A percentile compares a stretch with the other conserved stretches of the same genome.
These are phyloP conservation scores for Grigorovia yakushimaensis DNA, from an alignment of 805 yeast species.

Conservation along the genomic window DNA sequence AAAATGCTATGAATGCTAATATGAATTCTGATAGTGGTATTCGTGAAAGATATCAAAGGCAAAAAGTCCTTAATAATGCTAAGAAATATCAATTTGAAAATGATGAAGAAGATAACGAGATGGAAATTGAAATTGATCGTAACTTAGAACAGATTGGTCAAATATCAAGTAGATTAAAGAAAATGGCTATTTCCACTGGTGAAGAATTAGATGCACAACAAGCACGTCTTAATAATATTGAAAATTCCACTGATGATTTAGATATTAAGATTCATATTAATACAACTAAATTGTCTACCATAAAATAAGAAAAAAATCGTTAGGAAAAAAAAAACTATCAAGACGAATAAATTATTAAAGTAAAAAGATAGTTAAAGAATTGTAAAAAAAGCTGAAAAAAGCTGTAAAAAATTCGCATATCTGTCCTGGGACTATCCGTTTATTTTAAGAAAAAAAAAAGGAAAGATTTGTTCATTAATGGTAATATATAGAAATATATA, in stretches of 20 bases:
- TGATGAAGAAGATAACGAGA: slow-evolving; percentile 86
- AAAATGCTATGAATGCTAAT: slow-evolving; percentile 45
- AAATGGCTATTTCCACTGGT: slow-evolving; percentile 61
- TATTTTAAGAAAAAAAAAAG: not conserved
- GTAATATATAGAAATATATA: not conserved
- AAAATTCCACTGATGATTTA: slow-evolving; percentile 73
- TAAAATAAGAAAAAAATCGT: slow-evolving; percentile 25
- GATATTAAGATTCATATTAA: slow-evolving; percentile 79
- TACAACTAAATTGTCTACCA: slow-evolving; percentile 54
- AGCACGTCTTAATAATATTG: slow-evolving; percentile 59
- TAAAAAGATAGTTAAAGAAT: no score
- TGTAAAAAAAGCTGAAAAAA: not conserved
- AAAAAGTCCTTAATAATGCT: slow-evolving; percentile 39
- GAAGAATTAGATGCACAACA: slow-evolving; percentile 77
- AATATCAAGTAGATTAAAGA: slow-evolving; percentile 60
- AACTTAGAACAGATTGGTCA: slow-evolving; percentile 72
- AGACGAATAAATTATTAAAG: no score
- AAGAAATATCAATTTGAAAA: slow-evolving; percentile 72
- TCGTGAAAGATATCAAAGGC: slow-evolving; percentile 30
- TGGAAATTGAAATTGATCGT: slow-evolving; percentile 78
- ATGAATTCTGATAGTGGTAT: slow-evolving; percentile 27
- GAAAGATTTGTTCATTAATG: not conserved
- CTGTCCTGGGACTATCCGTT: not conserved
- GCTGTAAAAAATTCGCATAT: not conserved
- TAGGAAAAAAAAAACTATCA: no score